Percentiles rank a stretch among this genome's conserved stretches.
Evolutionary conservation across 306 rosid species (phyloP).

Genomic region (Vachellia collinsii): DNA sequence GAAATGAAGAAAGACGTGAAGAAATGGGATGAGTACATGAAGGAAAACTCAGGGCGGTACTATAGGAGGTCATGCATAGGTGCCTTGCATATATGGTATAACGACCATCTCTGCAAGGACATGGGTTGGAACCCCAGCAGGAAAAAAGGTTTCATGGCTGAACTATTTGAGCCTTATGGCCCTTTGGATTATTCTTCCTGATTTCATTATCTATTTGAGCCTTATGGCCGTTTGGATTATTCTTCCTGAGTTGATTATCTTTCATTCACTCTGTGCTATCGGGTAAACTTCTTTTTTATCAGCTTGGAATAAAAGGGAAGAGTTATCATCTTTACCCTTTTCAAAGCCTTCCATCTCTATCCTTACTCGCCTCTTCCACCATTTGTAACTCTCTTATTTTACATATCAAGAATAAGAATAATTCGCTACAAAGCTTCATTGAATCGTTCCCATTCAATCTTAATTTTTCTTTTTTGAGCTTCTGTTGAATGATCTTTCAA

Average conservation of each 20-base stretch:
- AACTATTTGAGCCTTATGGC: slow-evolving; percentile 66
- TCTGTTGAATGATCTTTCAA: neutral
- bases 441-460: neutral
- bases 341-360: neutral
- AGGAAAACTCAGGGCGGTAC: slow-evolving; percentile 44
- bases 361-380: neutral
- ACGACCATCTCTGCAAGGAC: slow-evolving; percentile 71
- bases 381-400: neutral
- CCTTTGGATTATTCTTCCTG: slow-evolving; percentile 54
- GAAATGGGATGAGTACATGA: slow-evolving; percentile 48
- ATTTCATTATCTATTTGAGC: slow-evolving; percentile 38
- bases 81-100: slow-evolving; percentile 56
- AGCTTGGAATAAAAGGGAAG: neutral
- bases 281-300: neutral
- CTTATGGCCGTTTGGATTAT: slow-evolving; percentile 70
- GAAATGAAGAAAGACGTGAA: slow-evolving; percentile 62
- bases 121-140: slow-evolving; percentile 70
- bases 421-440: neutral
- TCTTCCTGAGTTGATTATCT: neutral
- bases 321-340: neutral
- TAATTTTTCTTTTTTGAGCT: neutral
- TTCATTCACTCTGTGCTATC: neutral
- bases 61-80: slow-evolving; percentile 55
- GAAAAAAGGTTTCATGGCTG: slow-evolving; percentile 63
- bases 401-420: neutral